These are phyloP conservation scores for Cadophora sp. DNA, from an alignment of 2,329 filamentous ascomycete species.

Conservation along the genomic window DNA sequence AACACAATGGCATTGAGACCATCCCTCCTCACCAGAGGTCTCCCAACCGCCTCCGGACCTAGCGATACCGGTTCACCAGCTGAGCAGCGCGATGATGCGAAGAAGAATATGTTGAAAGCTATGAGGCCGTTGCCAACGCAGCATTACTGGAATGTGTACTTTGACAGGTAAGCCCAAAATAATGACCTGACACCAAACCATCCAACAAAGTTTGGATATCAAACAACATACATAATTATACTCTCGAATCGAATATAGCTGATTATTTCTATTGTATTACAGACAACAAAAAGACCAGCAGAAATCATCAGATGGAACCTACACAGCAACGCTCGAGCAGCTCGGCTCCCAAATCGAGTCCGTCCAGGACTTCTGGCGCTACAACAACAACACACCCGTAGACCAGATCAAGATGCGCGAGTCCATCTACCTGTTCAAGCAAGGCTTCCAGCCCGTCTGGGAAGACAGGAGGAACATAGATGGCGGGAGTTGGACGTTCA, in stretches of 20 bases:
- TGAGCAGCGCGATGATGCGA: slow-evolving; percentile 76
- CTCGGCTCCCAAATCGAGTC: slow-evolving; percentile 74
- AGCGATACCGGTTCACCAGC: slow-evolving; percentile 72
- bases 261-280: slow-evolving; percentile 1
- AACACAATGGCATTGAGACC: slow-evolving; percentile 60
- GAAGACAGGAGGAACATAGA: slow-evolving; percentile 86
- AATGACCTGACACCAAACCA: not conserved
- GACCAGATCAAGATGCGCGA: slow-evolving; percentile 78
- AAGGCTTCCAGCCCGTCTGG: slow-evolving; percentile 78
- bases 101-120: slow-evolving; percentile 81
- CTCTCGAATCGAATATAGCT: not conserved
- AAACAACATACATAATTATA: not conserved
- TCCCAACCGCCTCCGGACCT: slow-evolving; percentile 66
- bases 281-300: slow-evolving; percentile 44
- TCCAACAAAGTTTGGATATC: not conserved
- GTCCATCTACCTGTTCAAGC: slow-evolving; percentile 81
- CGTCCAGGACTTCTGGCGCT: slow-evolving; percentile 84
- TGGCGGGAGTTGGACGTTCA: slow-evolving; percentile 92
- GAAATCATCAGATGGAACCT: slow-evolving; percentile 46
- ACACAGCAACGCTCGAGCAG: slow-evolving; percentile 58
- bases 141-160: slow-evolving; percentile 80
- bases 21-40: slow-evolving; percentile 65
- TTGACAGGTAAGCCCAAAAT: slow-evolving; percentile 58
- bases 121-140: slow-evolving; percentile 77
- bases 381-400: slow-evolving; percentile 82